A percentile compares a stretch with the other conserved stretches of the same genome.
Conservation (phyloP, 2,329 filamentous ascomycete species). For the Akanthomyces dipterigenus region DNA sequence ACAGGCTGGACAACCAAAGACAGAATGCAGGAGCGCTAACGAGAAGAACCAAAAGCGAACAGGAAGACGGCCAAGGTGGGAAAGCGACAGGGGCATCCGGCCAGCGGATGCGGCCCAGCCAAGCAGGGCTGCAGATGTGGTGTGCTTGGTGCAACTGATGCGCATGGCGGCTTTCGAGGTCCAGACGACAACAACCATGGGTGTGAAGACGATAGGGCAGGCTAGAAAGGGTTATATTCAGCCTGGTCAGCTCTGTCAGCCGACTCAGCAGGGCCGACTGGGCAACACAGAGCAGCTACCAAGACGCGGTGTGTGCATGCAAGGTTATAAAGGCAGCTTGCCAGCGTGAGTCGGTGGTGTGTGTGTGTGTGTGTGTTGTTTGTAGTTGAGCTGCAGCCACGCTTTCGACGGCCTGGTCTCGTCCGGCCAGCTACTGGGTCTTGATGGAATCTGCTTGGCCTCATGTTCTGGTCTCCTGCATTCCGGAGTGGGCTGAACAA, state of each 20-base stretch:
- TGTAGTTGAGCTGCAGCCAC: conserved; percentile 2
- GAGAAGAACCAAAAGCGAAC: background rate
- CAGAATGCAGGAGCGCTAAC: background rate
- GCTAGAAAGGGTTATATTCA: background rate
- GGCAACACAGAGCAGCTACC: background rate
- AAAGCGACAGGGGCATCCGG: background rate
- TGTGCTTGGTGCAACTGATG: background rate
- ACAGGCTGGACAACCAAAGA: background rate
- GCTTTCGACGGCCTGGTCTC: background rate
- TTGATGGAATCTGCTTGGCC: background rate
- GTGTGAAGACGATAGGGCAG: background rate
- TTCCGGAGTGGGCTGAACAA: background rate
- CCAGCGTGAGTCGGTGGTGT: background rate
- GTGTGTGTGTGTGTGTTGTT: background rate
- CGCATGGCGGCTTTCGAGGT: background rate
- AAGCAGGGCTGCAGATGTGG: background rate
- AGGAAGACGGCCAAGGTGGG: background rate
- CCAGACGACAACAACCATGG: background rate
- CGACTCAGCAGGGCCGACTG: background rate
- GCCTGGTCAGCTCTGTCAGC: background rate
- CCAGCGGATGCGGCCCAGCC: background rate
- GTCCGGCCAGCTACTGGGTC: background rate
- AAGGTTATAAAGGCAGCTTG: background rate
- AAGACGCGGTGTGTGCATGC: background rate
- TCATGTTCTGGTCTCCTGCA: background rate